phyloP scores from a whole-genome alignment of 2,329 filamentous ascomycete species.

The Aschersonia sp. region DNA sequence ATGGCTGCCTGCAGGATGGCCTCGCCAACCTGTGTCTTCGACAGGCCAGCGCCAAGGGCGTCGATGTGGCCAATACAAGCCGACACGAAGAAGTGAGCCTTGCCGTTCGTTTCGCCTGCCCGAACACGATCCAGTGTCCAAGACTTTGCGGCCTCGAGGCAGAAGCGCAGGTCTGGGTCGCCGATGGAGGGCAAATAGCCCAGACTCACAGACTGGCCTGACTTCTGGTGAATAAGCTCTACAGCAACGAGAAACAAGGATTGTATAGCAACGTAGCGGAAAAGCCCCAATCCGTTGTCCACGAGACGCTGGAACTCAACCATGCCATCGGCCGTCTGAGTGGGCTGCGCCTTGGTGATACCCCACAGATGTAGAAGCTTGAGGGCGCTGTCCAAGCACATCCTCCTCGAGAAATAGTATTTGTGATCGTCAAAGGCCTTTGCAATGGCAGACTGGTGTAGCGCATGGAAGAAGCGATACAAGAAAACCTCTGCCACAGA shows the following conservation, averaged over 20 bases:
- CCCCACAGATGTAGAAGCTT: slow-evolving; percentile 19
- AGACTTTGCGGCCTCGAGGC: slow-evolving; percentile 12
- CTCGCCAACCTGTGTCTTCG: slow-evolving; percentile 15
- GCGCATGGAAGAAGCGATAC: slow-evolving; percentile 33
- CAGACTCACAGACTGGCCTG: slow-evolving; percentile 21
- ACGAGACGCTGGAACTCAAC: slow-evolving; percentile 18
- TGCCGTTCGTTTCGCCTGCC: slow-evolving; percentile 28
- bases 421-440: slow-evolving; percentile 28
- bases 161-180: slow-evolving; percentile 16
- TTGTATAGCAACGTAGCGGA: slow-evolving; percentile 25
- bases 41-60: slow-evolving; percentile 15
- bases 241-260: slow-evolving; percentile 26
- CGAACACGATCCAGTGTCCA: slow-evolving; percentile 21
- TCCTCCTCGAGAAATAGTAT: slow-evolving; percentile 39
- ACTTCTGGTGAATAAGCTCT: slow-evolving; percentile 30
- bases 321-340: slow-evolving; percentile 5
- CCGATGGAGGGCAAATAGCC: slow-evolving; percentile 15
- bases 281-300: slow-evolving; percentile 25
- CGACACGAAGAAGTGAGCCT: slow-evolving; percentile 22
- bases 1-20: slow-evolving; percentile 13
- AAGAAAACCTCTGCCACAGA: slow-evolving; percentile 26
- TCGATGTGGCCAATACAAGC: slow-evolving; percentile 18
- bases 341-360: slow-evolving; percentile 10
- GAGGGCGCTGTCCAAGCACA: slow-evolving; percentile 27
- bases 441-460: slow-evolving; percentile 36